Base-by-base conservation (phyloP, 805 yeast genomes). In the Nakazawaea siamensis region DNA sequence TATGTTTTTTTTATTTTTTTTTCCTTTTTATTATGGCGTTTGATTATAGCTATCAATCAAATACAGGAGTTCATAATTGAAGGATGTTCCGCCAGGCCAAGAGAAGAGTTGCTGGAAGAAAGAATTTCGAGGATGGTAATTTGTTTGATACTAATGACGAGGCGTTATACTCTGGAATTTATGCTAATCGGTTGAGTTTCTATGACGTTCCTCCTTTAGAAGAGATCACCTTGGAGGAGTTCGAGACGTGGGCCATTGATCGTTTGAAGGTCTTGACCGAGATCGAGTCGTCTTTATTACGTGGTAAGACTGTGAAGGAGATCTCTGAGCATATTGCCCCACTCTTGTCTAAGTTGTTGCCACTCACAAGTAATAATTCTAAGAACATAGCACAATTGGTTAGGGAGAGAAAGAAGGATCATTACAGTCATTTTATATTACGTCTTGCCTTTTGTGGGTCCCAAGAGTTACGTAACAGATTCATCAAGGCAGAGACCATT, bases 161-260 rank as follows among this genome's bases (percentile, higher is more conserved):
- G 35, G 49, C 49, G 24, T 59, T 55, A 42, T 53, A 57, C 34
- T 56, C 54, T 37, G 47, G 50, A 43, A 47, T 66, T 27, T 76
- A 80, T 51, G 70, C 75, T 9, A 62, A 73, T 24, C 66, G 94
- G 33, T 62, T 92, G 33, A 76, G 85, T 15, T 74, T 90, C 49
- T 92, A 92, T 57, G 71, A 64, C 18, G 43, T 62, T 5, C 92
- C 95, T 9, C 97, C 97, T 1, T 58, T 68, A 21, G 76, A 79
- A 11, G 97, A 92, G 56, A 78, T 92, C 48, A 85, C 97, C 0
- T 57, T 92, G 13, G 97, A 88, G 43, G 84, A 92, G 49, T 92
- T 92, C 57, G 98, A 92, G 58, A 67, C 69, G 4, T 92, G 97
- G 96, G 97, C 97, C 4, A 80, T 92, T 36, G 97, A 90, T 50